Conservation (phyloP, 2,329 filamentous ascomycete genomes). For the Penicillium sp. region DNA sequence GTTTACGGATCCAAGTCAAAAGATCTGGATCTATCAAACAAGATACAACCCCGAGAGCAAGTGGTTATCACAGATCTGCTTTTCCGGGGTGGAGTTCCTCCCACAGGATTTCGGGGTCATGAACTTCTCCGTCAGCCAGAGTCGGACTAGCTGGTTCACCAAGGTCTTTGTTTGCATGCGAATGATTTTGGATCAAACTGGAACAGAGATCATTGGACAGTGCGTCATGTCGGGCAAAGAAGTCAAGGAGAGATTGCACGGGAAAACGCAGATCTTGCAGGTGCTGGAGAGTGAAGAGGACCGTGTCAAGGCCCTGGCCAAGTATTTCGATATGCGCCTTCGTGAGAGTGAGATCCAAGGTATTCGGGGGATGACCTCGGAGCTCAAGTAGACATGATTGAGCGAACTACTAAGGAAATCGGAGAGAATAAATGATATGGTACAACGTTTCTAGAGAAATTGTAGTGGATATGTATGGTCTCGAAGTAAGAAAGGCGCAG, state of each 20-base stretch:
- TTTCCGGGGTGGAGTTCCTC: slow-evolving; percentile 65
- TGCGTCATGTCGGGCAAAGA: slow-evolving; percentile 53
- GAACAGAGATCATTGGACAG: slow-evolving; percentile 53
- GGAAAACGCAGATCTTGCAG: slow-evolving; percentile 51
- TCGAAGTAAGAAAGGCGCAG: slow-evolving; percentile 21
- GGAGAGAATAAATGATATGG: slow-evolving; percentile 17
- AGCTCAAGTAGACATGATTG: slow-evolving; percentile 39
- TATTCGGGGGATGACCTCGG: slow-evolving; percentile 52
- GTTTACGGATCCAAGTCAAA: slow-evolving; percentile 44
- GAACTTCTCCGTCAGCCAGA: slow-evolving; percentile 58
- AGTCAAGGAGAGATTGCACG: slow-evolving; percentile 56
- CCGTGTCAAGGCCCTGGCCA: slow-evolving; percentile 52
- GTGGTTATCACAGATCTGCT: slow-evolving; percentile 65
- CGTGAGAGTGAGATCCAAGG: slow-evolving; percentile 52
- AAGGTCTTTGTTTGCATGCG: slow-evolving; percentile 54
- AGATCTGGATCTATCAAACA: slow-evolving; percentile 65
- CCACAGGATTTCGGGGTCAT: slow-evolving; percentile 61
- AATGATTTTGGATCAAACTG: slow-evolving; percentile 54
- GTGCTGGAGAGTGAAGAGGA: slow-evolving; percentile 54
- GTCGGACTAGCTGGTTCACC: slow-evolving; percentile 55
- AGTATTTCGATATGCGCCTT: slow-evolving; percentile 56
- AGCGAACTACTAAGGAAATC: slow-evolving; percentile 10
- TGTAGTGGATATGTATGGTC: slow-evolving; percentile 29
- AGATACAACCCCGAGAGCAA: slow-evolving; percentile 48
- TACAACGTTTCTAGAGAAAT: slow-evolving; percentile 27